phyloP scores from a whole-genome alignment of 371 early-diverging fungal genomes.

The Apophysomyces ossiformis region DNA sequence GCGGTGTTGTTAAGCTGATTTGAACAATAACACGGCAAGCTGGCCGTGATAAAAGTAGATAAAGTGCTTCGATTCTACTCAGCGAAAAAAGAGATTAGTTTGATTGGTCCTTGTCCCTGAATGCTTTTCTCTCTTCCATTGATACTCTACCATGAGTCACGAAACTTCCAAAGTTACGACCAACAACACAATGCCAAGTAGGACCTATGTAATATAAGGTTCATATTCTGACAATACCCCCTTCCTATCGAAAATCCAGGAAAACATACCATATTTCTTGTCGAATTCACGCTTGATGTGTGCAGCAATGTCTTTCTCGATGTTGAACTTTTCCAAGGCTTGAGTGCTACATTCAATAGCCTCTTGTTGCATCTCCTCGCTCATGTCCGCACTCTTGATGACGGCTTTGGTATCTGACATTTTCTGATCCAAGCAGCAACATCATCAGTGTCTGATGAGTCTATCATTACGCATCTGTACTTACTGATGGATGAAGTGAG shows the following conservation, averaged over 20 bases:
- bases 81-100: conserved; percentile 12
- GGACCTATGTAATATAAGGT: conserved; percentile 54
- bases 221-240: neutral
- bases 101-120: neutral
- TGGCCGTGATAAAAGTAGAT: conserved; percentile 98
- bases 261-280: conserved; percentile 82
- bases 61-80: conserved; percentile 88
- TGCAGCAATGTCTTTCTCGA: conserved; percentile 98
- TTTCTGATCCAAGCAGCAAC: neutral
- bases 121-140: neutral
- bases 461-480: neutral
- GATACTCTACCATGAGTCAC: conserved; percentile 90
- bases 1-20: conserved; percentile 68
- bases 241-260: neutral
- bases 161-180: conserved; percentile 97
- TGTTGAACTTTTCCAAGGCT: conserved; percentile 92
- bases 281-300: conserved; percentile 98
- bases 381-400: conserved; percentile 98
- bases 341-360: conserved; percentile 91
- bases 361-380: conserved; percentile 96
- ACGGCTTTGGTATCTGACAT: conserved; percentile 81
- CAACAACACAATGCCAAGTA: conserved; percentile 98
- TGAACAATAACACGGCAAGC: conserved; percentile 95
- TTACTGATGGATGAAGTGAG: neutral
- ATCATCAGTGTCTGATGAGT: neutral